Percentiles rank a stretch among this genome's conserved stretches.
Evolutionary conservation across 2,329 filamentous ascomycete species (phyloP).

Genomic region (Alternaria angustiovoidea): DNA sequence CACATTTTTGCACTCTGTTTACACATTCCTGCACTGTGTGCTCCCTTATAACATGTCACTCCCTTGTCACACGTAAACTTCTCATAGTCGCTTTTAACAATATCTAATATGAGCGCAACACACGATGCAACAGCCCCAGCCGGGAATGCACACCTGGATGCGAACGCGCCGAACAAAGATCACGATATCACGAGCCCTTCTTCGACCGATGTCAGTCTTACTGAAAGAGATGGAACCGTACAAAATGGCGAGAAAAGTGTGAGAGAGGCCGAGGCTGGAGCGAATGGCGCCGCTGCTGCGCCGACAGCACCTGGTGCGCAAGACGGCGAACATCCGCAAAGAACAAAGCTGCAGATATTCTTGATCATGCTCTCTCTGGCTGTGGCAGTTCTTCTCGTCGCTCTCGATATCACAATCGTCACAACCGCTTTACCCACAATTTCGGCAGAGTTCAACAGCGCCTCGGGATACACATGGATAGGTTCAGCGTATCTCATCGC

Average conservation of each 20-base stretch:
- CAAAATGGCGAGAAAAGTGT: constrained; percentile 3
- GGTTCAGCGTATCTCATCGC: constrained; percentile 61
- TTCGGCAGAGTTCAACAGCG: constrained; percentile 60
- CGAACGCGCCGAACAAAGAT: constrained; percentile 20
- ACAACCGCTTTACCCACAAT: constrained; percentile 70
- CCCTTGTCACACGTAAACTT: neutral
- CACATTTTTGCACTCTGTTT: neutral
- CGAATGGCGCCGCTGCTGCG: constrained; percentile 16
- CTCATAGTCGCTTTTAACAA: neutral
- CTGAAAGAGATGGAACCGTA: constrained; percentile 17
- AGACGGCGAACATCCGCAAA: constrained; percentile 38
- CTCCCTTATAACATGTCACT: constrained; percentile 9
- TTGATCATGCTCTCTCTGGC: constrained; percentile 60
- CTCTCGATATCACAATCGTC: constrained; percentile 69
- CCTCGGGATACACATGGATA: constrained; percentile 62
- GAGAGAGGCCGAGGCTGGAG: constrained; percentile 9
- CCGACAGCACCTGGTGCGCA: constrained; percentile 24
- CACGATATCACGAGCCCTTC: constrained; percentile 18
- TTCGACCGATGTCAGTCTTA: constrained; percentile 26
- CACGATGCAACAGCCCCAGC: constrained; percentile 11
- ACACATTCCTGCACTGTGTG: neutral
- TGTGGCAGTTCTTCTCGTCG: constrained; percentile 67
- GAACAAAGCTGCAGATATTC: constrained; percentile 54
- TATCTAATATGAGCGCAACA: constrained; percentile 12
- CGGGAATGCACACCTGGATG: neutral